A percentile compares a stretch with the other conserved stretches of the same genome.
Conservation (phyloP, 2,329 filamentous ascomycete species). For the Aspergillus japonicus region DNA sequence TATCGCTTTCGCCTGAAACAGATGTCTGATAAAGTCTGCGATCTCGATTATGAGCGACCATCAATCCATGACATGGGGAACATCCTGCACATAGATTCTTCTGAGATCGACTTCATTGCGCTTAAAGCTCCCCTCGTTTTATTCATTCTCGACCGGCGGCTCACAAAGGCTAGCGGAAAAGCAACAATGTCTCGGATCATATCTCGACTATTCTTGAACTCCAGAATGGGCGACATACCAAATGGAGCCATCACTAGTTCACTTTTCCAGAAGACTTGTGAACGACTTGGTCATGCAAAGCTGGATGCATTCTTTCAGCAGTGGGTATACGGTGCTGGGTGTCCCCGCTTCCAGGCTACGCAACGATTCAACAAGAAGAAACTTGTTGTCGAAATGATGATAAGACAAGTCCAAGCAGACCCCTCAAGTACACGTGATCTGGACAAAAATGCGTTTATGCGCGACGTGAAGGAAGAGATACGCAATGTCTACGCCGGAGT, state of each 20-base stretch:
- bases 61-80: constrained; percentile 78
- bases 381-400: constrained; percentile 86
- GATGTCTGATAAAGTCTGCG: constrained; percentile 76
- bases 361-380: constrained; percentile 98
- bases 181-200: constrained; percentile 82
- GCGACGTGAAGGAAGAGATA: constrained; percentile 77
- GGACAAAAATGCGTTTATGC: constrained; percentile 73
- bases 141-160: constrained; percentile 87
- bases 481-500: constrained; percentile 67
- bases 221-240: constrained; percentile 74
- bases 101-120: constrained; percentile 85
- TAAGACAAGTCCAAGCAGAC: constrained; percentile 70
- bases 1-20: constrained; percentile 87
- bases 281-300: constrained; percentile 82
- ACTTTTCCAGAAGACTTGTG: constrained; percentile 77
- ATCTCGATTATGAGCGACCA: constrained; percentile 77
- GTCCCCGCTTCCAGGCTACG: constrained; percentile 79
- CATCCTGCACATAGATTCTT: constrained; percentile 73
- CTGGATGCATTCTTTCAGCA: constrained; percentile 91
- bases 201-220: constrained; percentile 79
- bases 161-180: constrained; percentile 84
- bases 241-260: constrained; percentile 71
- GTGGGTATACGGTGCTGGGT: constrained; percentile 86
- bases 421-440: constrained; percentile 59
- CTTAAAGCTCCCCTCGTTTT: constrained; percentile 88